A percentile compares a stretch with the other conserved stretches of the same genome.
Conservation (phyloP, 2,329 filamentous ascomycete species). For the Colletotrichum plurivorum region DNA sequence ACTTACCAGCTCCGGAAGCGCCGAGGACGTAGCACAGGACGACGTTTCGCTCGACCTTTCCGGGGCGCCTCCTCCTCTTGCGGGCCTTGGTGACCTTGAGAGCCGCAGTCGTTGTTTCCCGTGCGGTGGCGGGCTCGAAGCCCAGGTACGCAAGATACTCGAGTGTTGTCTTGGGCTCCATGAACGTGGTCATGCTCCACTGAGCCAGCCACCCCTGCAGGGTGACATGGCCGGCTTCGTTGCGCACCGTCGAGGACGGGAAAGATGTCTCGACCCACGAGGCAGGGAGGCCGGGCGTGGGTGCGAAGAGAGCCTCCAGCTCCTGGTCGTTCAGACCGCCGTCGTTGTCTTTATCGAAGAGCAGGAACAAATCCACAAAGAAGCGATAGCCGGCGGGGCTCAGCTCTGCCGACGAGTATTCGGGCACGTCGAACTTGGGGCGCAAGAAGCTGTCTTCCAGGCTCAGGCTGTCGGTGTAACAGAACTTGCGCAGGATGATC, state of each 20-base stretch:
- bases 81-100: slow-evolving; percentile 94
- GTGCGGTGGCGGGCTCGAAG: slow-evolving; percentile 86
- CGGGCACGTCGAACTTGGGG: slow-evolving; percentile 94
- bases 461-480: slow-evolving; percentile 95
- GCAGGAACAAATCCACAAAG: slow-evolving; percentile 94
- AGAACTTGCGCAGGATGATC: slow-evolving; percentile 95
- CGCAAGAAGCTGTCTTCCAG: slow-evolving; percentile 92
- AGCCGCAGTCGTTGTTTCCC: slow-evolving; percentile 83
- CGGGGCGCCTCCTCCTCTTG: slow-evolving; percentile 85
- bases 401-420: slow-evolving; percentile 92
- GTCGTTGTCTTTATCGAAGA: slow-evolving; percentile 98
- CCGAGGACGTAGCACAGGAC: slow-evolving; percentile 95
- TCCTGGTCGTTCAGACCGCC: slow-evolving; percentile 91
- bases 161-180: slow-evolving; percentile 93
- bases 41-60: slow-evolving; percentile 92
- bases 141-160: slow-evolving; percentile 97
- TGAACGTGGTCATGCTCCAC: slow-evolving; percentile 99
- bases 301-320: slow-evolving; percentile 88
- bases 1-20: slow-evolving; percentile 89
- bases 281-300: slow-evolving; percentile 88
- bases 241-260: slow-evolving; percentile 92
- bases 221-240: slow-evolving; percentile 95
- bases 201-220: slow-evolving; percentile 98
- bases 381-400: slow-evolving; percentile 96
- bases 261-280: slow-evolving; percentile 93